A percentile compares a stretch with the other conserved stretches of the same genome.
Evolutionary conservation across 2,329 filamentous ascomycete genomes (phyloP).

Genomic region (Mycogone perniciosa): DNA sequence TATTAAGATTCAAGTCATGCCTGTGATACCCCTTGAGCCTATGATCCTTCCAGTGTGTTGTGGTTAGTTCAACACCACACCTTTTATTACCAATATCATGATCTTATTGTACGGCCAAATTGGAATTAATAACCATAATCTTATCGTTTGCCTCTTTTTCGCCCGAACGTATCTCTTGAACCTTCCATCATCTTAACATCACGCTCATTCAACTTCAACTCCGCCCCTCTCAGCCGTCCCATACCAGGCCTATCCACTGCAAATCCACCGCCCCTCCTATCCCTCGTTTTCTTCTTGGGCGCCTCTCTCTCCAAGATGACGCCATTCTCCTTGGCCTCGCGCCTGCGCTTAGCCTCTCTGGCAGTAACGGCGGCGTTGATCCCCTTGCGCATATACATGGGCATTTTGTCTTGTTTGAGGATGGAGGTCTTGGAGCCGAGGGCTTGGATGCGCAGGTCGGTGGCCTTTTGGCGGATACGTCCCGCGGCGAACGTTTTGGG

Average conservation of each 20-base stretch:
- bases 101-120: not conserved
- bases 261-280: constrained; percentile 39
- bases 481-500: constrained; percentile 49
- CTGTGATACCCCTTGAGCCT: not conserved
- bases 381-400: constrained; percentile 79
- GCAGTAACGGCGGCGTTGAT: constrained; percentile 61
- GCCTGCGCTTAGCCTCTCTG: constrained; percentile 64
- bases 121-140: not conserved
- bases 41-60: not conserved
- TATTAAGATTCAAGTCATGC: not conserved
- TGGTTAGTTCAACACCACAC: no score
- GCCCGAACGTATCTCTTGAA: constrained; percentile 35
- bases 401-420: constrained; percentile 78
- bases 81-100: no score
- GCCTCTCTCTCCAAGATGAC: constrained; percentile 69
- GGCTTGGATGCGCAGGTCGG: constrained; percentile 75
- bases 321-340: constrained; percentile 82
- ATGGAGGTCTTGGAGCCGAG: constrained; percentile 73
- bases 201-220: constrained; percentile 68
- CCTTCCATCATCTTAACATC: constrained; percentile 70
- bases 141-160: constrained; percentile 28
- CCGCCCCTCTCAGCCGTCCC: constrained; percentile 73
- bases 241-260: constrained; percentile 69
- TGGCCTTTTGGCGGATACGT: constrained; percentile 70
- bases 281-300: constrained; percentile 34